Evolutionary conservation across 495 filamentous ascomycete genomes (phyloP).

Genomic region (Geoglossum glabrum): DNA sequence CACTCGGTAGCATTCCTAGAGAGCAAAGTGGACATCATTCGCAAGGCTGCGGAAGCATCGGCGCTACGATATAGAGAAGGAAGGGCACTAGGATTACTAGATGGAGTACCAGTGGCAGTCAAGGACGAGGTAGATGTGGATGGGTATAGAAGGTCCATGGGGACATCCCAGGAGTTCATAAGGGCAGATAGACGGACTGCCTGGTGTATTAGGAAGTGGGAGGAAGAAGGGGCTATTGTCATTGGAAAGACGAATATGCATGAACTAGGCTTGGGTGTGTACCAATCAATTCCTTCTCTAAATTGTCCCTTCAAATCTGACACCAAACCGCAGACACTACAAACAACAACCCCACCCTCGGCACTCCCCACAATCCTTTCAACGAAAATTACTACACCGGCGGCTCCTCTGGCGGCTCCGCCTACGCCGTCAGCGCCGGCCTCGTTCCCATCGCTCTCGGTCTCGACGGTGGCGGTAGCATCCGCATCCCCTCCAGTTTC

Average conservation of each 20-base stretch:
- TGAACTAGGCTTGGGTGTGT: slow-evolving; percentile 55
- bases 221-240: slow-evolving; percentile 62
- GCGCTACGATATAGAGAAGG: slow-evolving; percentile 48
- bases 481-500: slow-evolving; percentile 63
- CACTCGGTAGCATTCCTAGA: slow-evolving; percentile 53
- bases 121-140: slow-evolving; percentile 70
- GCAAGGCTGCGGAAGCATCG: slow-evolving; percentile 47
- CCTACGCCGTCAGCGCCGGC: slow-evolving; percentile 55
- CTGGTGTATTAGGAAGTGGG: slow-evolving; percentile 58
- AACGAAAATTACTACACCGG: slow-evolving; percentile 67
- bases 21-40: slow-evolving; percentile 35
- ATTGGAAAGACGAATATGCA: slow-evolving; percentile 85
- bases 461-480: slow-evolving; percentile 71
- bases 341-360: slow-evolving; percentile 63
- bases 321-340: slow-evolving; percentile 37
- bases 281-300: not conserved
- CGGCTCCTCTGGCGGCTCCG: slow-evolving; percentile 72
- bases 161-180: slow-evolving; percentile 35
- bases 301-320: not conserved
- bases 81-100: slow-evolving; percentile 41
- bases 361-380: slow-evolving; percentile 71
- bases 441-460: slow-evolving; percentile 67
- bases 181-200: slow-evolving; percentile 29
- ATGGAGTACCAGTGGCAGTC: slow-evolving; percentile 71
- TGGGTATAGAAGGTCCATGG: slow-evolving; percentile 49